phyloP scores from a whole-genome alignment of 2,329 filamentous ascomycete species.

The Trichoderma harzianum region DNA sequence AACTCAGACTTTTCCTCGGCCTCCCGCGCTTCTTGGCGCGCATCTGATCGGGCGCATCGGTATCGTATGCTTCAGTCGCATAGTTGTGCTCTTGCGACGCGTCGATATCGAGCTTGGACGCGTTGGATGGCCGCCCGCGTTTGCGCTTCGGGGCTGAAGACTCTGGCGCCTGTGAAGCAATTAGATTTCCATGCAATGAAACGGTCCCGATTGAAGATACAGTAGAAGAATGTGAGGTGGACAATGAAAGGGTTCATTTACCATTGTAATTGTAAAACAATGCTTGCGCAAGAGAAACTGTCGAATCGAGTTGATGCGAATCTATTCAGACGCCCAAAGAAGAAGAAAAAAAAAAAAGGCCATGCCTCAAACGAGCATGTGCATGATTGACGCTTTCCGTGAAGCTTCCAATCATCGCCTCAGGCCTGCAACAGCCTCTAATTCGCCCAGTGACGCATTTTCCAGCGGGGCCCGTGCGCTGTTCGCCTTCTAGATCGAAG shows the following conservation, averaged over 20 bases:
- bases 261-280: constrained; percentile 9
- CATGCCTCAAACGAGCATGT: background rate
- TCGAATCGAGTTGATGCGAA: background rate
- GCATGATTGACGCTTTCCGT: background rate
- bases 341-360: background rate
- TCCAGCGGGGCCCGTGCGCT: constrained; percentile 1
- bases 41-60: constrained; percentile 26
- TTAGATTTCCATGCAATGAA: background rate
- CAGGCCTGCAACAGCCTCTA: background rate
- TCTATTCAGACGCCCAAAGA: background rate
- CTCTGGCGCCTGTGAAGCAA: constrained; percentile 24
- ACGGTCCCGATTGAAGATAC: background rate
- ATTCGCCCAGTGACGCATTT: constrained; percentile 7
- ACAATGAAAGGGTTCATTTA: background rate
- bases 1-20: constrained; percentile 12
- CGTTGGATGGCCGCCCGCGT: constrained; percentile 42
- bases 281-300: background rate
- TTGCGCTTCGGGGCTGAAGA: constrained; percentile 39
- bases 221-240: background rate
- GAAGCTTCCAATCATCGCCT: background rate
- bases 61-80: constrained; percentile 21
- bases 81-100: constrained; percentile 25
- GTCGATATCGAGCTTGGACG: constrained; percentile 33
- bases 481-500: background rate
- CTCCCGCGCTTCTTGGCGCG: constrained; percentile 29